These are phyloP conservation scores for Medicago truncatula DNA, from an alignment of 306 rosid species.

Conservation along the genomic window MtrunA17r5.0-ANR NC_053049.1:44796001-44796500, in stretches of 20 bases:
- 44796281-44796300: conserved; percentile 73
- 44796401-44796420: conserved; percentile 35
- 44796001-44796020: conserved; percentile 74
- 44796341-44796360: conserved; percentile 89
- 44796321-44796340: conserved; percentile 66
- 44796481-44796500: neutral
- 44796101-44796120: no score
- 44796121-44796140: neutral
- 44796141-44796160: no score
- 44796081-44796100: conserved; percentile 38
- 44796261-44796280: conserved; percentile 72
- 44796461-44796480: neutral
- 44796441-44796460: neutral
- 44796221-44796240: conserved; percentile 66
- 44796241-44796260: conserved; percentile 81
- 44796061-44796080: conserved; percentile 89
- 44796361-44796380: conserved; percentile 95
- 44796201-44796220: conserved; percentile 77
- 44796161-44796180: conserved; percentile 59
- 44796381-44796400: conserved; percentile 73
- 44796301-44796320: conserved; percentile 77
- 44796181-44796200: conserved; percentile 83
- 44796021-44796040: conserved; percentile 85
- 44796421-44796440: neutral
- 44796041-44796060: conserved; percentile 90